phyloP scores from a whole-genome alignment of 2,329 filamentous ascomycete species.

The Periconia sp. region DNA sequence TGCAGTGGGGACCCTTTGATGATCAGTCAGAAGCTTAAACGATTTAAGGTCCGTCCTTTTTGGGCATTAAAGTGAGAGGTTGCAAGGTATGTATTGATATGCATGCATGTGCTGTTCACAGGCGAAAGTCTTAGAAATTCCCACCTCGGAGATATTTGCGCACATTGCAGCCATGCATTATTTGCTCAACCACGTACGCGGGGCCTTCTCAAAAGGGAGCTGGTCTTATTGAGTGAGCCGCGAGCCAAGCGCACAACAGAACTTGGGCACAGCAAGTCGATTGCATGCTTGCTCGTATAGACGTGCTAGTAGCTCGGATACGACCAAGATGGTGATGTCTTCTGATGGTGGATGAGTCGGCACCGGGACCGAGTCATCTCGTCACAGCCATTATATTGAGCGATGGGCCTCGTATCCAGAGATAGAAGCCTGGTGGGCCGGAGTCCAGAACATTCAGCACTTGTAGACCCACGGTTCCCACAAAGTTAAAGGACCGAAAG shows the following conservation, averaged over 20 bases:
- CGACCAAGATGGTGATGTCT: not conserved
- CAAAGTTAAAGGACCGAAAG: not conserved
- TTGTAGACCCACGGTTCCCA: not conserved
- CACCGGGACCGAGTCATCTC: not conserved
- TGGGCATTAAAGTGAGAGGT: too few relatives aligned
- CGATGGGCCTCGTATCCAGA: not conserved
- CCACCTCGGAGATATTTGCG: not conserved
- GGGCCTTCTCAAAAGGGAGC: not conserved
- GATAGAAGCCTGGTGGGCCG: not conserved
- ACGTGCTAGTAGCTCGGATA: too few relatives aligned
- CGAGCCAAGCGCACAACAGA: too few relatives aligned
- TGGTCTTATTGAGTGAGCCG: not conserved
- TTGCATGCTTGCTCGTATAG: not conserved
- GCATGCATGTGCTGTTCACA: slow-evolving; percentile 1
- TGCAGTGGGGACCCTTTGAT: too few relatives aligned
- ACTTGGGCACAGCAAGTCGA: too few relatives aligned
- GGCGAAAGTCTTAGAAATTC: not conserved
- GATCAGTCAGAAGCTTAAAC: too few relatives aligned
- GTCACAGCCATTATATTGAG: not conserved
- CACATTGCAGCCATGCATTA: not conserved
- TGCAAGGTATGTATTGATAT: too few relatives aligned
- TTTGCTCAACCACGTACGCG: not conserved
- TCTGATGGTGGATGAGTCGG: not conserved
- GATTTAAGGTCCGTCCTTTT: too few relatives aligned
- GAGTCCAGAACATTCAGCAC: not conserved